Percentiles rank a stretch among this genome's conserved stretches.
phyloP scores from a whole-genome alignment of 345 rosid genomes.

The Syzygium jambos region DNA sequence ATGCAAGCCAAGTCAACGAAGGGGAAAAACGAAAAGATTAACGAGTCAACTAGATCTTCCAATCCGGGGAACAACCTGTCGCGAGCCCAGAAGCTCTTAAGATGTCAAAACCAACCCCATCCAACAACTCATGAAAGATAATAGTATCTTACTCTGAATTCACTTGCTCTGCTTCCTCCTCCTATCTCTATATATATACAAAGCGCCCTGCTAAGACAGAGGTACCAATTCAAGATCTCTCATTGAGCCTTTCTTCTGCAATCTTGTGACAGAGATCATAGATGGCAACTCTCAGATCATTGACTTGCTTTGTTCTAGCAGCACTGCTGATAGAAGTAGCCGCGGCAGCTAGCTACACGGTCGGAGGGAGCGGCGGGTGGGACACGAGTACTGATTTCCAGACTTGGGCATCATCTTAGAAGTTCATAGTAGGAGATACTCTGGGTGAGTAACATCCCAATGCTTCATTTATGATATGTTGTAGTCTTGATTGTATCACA shows the following conservation, averaged over 20 bases:
- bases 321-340: conserved; percentile 36
- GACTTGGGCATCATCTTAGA: conserved; percentile 49
- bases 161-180: background rate
- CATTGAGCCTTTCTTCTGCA: background rate
- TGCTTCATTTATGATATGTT: background rate
- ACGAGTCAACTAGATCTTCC: background rate
- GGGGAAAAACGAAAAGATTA: background rate
- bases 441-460: conserved; percentile 37
- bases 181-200: background rate
- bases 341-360: conserved; percentile 41
- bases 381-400: conserved; percentile 28
- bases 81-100: background rate
- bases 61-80: background rate
- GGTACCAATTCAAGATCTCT: background rate
- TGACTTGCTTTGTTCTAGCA: conserved; percentile 14
- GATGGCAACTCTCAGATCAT: background rate
- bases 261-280: background rate
- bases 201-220: background rate
- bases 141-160: background rate
- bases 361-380: conserved; percentile 73
- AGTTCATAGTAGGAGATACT: conserved; percentile 50
- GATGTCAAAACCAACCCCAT: background rate
- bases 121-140: background rate
- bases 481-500: background rate
- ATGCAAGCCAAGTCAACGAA: background rate